phyloP scores from a whole-genome alignment of 805 yeast species.

The Zygoascus ofunaensis region DNA sequence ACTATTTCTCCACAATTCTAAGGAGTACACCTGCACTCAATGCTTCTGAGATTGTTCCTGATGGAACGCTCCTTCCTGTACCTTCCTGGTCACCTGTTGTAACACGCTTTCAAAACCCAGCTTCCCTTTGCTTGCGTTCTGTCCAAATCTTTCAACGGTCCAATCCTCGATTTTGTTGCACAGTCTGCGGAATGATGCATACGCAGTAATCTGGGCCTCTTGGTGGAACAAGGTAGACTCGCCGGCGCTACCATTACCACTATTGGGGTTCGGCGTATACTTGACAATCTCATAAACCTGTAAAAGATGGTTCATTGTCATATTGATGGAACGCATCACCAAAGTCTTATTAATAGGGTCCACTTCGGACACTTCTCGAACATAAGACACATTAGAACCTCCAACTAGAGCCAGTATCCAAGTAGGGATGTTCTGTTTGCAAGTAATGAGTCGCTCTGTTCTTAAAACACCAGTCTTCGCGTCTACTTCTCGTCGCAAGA shows the following conservation, averaged over 20 bases:
- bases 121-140: conserved; percentile 77
- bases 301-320: conserved; percentile 68
- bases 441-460: conserved; percentile 82
- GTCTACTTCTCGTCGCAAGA: conserved; percentile 61
- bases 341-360: conserved; percentile 57
- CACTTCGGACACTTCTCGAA: conserved; percentile 81
- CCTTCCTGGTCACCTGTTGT: conserved; percentile 25
- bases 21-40: no score
- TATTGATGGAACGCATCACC: conserved; percentile 74
- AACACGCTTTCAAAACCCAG: conserved; percentile 79
- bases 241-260: conserved; percentile 28
- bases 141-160: conserved; percentile 80
- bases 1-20: no score
- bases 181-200: conserved; percentile 56
- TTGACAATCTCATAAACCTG: conserved; percentile 81
- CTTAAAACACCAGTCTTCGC: conserved; percentile 44
- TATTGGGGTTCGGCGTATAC: conserved; percentile 57
- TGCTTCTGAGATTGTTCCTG: conserved; percentile 4
- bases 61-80: conserved; percentile 20
- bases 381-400: conserved; percentile 62
- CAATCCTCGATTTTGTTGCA: conserved; percentile 86
- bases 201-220: conserved; percentile 82
- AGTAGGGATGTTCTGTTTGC: conserved; percentile 74
- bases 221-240: conserved; percentile 60
- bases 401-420: conserved; percentile 71